Conservation (phyloP, 2,329 filamentous ascomycete species). For the Fusarium acutatum region DNA sequence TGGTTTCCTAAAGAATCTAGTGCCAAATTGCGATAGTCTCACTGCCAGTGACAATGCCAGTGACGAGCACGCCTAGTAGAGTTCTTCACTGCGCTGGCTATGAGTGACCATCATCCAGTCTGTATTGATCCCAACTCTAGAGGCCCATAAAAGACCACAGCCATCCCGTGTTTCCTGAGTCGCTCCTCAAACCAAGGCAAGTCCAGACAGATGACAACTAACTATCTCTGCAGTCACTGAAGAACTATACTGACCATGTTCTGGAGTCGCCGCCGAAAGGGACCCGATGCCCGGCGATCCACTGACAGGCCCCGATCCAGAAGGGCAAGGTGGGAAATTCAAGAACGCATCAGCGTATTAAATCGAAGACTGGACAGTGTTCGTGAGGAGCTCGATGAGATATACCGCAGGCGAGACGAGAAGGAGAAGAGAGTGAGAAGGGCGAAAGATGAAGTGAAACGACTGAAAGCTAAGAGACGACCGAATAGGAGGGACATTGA, state of each 20-base stretch:
- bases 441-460: neutral
- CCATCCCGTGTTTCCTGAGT: neutral
- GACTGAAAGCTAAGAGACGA: too few relatives aligned
- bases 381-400: neutral
- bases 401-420: neutral
- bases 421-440: neutral
- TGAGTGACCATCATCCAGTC: neutral
- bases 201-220: neutral
- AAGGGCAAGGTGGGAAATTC: neutral
- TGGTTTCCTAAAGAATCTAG: too few relatives aligned
- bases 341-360: neutral
- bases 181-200: accelerated
- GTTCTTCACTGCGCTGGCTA: neutral
- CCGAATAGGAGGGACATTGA: neutral
- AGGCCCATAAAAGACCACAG: neutral
- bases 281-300: neutral
- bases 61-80: too few relatives aligned
- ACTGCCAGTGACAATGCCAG: neutral
- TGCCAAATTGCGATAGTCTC: too few relatives aligned
- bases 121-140: accelerated
- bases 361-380: neutral
- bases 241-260: neutral
- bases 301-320: neutral
- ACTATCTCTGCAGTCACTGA: accelerated
- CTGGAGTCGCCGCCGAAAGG: neutral